Percentiles rank a stretch among this genome's conserved stretches.
phyloP scores from a whole-genome alignment of 306 rosid species.

The Acacia crassicarpa region DNA sequence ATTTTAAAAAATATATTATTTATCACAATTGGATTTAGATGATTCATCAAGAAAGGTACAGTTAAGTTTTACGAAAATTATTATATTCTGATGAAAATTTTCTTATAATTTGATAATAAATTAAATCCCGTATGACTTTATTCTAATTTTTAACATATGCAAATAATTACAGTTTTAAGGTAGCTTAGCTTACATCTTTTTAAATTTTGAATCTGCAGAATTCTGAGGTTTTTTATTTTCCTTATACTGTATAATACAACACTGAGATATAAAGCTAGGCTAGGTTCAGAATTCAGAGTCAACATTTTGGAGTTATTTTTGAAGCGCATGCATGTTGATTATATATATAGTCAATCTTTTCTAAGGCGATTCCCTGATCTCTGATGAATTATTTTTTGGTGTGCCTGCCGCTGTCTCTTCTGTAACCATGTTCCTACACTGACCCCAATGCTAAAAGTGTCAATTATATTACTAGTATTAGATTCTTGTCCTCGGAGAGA shows the following conservation, averaged over 20 bases:
- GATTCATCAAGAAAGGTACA: background rate
- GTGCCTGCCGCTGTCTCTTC: background rate
- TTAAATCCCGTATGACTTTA: background rate
- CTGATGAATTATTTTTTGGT: background rate
- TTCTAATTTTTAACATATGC: background rate
- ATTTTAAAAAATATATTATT: background rate
- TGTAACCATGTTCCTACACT: background rate
- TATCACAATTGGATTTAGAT: background rate
- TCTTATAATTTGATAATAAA: background rate
- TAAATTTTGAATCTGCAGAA: background rate
- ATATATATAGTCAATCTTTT: background rate
- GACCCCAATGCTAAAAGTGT: background rate
- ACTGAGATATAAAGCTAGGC: background rate
- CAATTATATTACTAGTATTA: background rate
- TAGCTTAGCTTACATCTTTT: background rate
- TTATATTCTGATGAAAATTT: background rate
- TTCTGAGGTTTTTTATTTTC: background rate
- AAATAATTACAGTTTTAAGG: background rate
- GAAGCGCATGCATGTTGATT: background rate
- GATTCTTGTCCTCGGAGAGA: background rate
- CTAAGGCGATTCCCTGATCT: background rate
- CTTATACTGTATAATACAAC: background rate
- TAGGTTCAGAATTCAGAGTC: background rate
- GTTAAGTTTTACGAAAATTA: background rate
- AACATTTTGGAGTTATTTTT: background rate